Evolutionary conservation across 2,329 filamentous ascomycete genomes (phyloP).

Genomic region (Neoarthrinium moseri): DNA sequence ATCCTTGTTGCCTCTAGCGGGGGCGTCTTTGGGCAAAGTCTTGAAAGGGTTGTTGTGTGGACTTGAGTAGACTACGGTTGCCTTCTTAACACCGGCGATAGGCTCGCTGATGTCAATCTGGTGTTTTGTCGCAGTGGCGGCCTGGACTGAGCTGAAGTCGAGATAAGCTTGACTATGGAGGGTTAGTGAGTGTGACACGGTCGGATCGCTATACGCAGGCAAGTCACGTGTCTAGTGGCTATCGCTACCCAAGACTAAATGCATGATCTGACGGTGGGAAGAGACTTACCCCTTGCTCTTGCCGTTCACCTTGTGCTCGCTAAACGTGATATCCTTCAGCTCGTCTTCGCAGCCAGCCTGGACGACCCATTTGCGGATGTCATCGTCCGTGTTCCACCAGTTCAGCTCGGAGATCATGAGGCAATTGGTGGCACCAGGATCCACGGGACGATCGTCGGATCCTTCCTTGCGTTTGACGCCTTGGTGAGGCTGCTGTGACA

Average conservation of each 20-base stretch:
- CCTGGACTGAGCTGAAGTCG: constrained; percentile 80
- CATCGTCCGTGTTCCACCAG: constrained; percentile 98
- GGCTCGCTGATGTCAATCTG: constrained; percentile 67
- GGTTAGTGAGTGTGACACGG: constrained; percentile 11
- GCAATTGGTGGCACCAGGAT: constrained; percentile 63
- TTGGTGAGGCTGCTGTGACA: constrained; percentile 39
- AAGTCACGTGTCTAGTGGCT: no score
- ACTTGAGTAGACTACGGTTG: constrained; percentile 72
- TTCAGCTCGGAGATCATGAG: constrained; percentile 85
- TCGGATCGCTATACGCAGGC: no score
- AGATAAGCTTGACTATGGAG: constrained; percentile 69
- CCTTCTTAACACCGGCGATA: constrained; percentile 64
- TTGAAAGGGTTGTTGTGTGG: constrained; percentile 83
- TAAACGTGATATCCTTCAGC: constrained; percentile 91
- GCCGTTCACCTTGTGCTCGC: constrained; percentile 97
- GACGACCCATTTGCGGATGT: constrained; percentile 83
- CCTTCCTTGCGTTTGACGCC: constrained; percentile 61
- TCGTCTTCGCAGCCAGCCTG: constrained; percentile 80
- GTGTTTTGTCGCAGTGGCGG: constrained; percentile 81
- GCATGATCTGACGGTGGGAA: no score
- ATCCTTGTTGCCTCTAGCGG: constrained; percentile 65
- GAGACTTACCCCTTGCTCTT: constrained; percentile 91
- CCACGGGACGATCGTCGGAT: constrained; percentile 57
- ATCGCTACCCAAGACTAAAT: no score
- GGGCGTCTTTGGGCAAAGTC: constrained; percentile 85